A percentile compares a stretch with the other conserved stretches of the same genome.
These are phyloP conservation scores for Aspergillus pseudoviridinutans DNA, from an alignment of 2,329 filamentous ascomycete species.

Conservation along the genomic window DNA sequence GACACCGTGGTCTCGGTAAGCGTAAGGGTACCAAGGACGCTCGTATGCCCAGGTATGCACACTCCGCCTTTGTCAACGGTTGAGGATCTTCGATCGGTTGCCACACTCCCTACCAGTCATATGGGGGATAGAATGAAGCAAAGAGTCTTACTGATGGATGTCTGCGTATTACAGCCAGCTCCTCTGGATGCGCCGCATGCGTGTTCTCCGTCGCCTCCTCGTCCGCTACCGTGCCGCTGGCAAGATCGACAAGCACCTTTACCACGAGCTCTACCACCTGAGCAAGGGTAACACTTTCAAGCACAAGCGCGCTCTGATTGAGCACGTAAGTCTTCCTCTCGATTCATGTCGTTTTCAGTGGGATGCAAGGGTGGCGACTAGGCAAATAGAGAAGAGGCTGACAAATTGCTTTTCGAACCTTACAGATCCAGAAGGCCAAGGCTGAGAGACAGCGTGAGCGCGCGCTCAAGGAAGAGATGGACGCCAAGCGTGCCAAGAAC, in stretches of 20 bases:
- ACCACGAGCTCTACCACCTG: slow-evolving; percentile 99
- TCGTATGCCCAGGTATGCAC: slow-evolving; percentile 90
- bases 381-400: slow-evolving; percentile 2
- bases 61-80: slow-evolving; percentile 7
- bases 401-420: slow-evolving; percentile 19
- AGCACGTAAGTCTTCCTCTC: slow-evolving; percentile 74
- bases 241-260: slow-evolving; percentile 99
- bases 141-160: slow-evolving; percentile 16
- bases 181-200: slow-evolving; percentile 99
- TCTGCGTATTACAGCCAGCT: slow-evolving; percentile 65
- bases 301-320: slow-evolving; percentile 99
- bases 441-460: slow-evolving; percentile 97
- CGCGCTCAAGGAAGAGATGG: slow-evolving; percentile 98
- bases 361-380: slow-evolving; percentile 11
- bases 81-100: background rate
- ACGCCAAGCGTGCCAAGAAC: slow-evolving; percentile 99
- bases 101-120: background rate
- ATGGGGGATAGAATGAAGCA: background rate
- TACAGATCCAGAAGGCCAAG: slow-evolving; percentile 99
- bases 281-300: slow-evolving; percentile 99
- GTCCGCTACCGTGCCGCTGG: slow-evolving; percentile 99
- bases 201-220: slow-evolving; percentile 96
- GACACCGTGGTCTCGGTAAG: slow-evolving; percentile 99
- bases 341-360: background rate
- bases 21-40: slow-evolving; percentile 99